phyloP scores from a whole-genome alignment of 306 rosid species.

The Nissolia schottii region DNA sequence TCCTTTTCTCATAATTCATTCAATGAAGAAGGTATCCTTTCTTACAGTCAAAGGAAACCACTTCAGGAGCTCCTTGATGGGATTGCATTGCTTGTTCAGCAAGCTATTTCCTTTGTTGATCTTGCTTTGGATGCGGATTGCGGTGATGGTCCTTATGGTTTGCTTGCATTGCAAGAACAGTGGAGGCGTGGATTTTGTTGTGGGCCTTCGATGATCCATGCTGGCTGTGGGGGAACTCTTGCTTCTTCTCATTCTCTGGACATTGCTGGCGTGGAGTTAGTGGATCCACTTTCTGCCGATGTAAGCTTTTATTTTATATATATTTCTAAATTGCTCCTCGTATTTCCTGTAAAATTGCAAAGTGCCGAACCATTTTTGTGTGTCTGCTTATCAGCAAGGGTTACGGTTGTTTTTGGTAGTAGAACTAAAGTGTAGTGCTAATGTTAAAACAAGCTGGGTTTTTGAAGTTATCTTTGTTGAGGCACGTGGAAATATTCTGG shows the following conservation, averaged over 20 bases:
- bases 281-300: constrained; percentile 93
- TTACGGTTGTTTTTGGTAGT: constrained; percentile 1
- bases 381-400: not conserved
- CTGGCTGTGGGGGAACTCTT: constrained; percentile 97
- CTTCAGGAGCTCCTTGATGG: constrained; percentile 99
- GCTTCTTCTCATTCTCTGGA: constrained; percentile 96
- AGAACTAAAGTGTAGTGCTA: not conserved
- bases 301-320: constrained; percentile 47
- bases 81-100: constrained; percentile 82
- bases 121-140: constrained; percentile 85
- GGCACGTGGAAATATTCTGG: not conserved
- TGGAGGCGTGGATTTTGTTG: constrained; percentile 97
- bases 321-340: constrained; percentile 4
- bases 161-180: constrained; percentile 96
- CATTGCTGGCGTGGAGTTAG: constrained; percentile 96
- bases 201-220: constrained; percentile 96
- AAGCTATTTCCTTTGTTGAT: constrained; percentile 93
- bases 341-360: not conserved
- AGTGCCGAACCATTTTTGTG: not conserved
- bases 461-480: constrained; percentile 11
- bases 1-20: constrained; percentile 77
- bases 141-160: constrained; percentile 96
- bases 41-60: constrained; percentile 85
- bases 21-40: constrained; percentile 82
- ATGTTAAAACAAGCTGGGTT: constrained; percentile 5